Conservation (phyloP, 345 rosid genomes). For the Sonneratia alba region DNA sequence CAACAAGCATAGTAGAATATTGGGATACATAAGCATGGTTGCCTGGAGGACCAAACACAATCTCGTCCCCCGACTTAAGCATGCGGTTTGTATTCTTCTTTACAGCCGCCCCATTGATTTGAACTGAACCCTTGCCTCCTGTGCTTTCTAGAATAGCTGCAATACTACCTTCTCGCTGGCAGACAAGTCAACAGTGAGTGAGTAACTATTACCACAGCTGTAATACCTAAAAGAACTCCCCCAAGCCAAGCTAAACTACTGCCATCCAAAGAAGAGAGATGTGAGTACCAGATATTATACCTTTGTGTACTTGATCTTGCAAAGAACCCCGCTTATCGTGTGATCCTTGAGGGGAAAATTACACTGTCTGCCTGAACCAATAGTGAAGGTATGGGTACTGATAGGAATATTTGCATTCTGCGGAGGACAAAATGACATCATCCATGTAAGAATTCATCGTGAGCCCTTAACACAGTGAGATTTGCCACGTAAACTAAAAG, state of each 20-base stretch:
- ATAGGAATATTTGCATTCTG: constrained; percentile 61
- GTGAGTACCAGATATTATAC: constrained; percentile 20
- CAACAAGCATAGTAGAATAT: constrained; percentile 1
- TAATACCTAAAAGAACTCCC: constrained; percentile 48
- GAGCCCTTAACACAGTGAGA: not conserved
- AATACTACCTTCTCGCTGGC: constrained; percentile 52
- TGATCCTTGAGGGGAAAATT: constrained; percentile 42
- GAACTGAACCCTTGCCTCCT: constrained; percentile 64
- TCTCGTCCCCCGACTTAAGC: constrained; percentile 75
- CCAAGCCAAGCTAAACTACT: constrained; percentile 23
- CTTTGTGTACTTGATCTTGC: constrained; percentile 62
- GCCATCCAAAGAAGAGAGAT: no score
- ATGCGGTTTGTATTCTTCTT: constrained; percentile 28
- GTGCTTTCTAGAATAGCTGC: constrained; percentile 58
- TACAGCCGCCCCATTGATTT: constrained; percentile 49
- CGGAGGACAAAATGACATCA: constrained; percentile 5
- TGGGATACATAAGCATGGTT: constrained; percentile 87
- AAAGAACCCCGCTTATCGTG: constrained; percentile 29
- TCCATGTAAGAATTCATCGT: not conserved
- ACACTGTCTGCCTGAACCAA: constrained; percentile 58
- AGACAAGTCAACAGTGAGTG: constrained; percentile 60
- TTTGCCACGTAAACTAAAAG: not conserved
- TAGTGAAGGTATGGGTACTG: constrained; percentile 25
- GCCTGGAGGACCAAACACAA: constrained; percentile 48
- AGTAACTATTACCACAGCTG: constrained; percentile 18